These are phyloP conservation scores for Fomitiporia mediterranea DNA, from an alignment of 1,284 basidiomycete genomes.

Conservation along the genomic window DNA sequence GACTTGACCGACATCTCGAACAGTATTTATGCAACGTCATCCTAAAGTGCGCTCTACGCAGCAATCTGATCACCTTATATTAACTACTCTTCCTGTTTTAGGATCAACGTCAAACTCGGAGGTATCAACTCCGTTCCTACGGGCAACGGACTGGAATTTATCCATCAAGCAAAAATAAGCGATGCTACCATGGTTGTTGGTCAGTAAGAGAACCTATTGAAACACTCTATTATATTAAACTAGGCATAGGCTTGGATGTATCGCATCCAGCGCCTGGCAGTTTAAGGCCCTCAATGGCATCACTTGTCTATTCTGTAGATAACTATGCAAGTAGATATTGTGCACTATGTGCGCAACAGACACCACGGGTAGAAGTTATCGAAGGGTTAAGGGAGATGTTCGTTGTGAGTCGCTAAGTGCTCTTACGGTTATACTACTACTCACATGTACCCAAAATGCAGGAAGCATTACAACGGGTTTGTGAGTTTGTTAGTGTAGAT, in stretches of 20 bases:
- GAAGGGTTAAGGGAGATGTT: slow-evolving; percentile 18
- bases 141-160: slow-evolving; percentile 23
- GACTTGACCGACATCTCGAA: slow-evolving; percentile 23
- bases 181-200: slow-evolving; percentile 21
- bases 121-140: slow-evolving; percentile 33
- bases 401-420: slow-evolving; percentile 16
- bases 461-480: too few relatives aligned
- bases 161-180: slow-evolving; percentile 35
- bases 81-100: slow-evolving; percentile 19
- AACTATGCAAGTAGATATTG: slow-evolving; percentile 23
- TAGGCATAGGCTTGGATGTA: slow-evolving; percentile 35
- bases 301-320: slow-evolving; percentile 35
- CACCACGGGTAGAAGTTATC: slow-evolving; percentile 19
- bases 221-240: neutral
- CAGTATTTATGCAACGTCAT: slow-evolving; percentile 37
- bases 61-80: neutral
- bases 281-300: slow-evolving; percentile 34
- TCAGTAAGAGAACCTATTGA: neutral
- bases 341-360: slow-evolving; percentile 10
- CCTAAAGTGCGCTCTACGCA: slow-evolving; percentile 31
- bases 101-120: slow-evolving; percentile 39
- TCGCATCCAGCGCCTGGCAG: slow-evolving; percentile 35
- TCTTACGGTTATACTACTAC: too few relatives aligned
- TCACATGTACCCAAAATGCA: too few relatives aligned
- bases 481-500: too few relatives aligned